phyloP scores from a whole-genome alignment of 106 monocot species.

The Dioscorea zingiberensis region DNA sequence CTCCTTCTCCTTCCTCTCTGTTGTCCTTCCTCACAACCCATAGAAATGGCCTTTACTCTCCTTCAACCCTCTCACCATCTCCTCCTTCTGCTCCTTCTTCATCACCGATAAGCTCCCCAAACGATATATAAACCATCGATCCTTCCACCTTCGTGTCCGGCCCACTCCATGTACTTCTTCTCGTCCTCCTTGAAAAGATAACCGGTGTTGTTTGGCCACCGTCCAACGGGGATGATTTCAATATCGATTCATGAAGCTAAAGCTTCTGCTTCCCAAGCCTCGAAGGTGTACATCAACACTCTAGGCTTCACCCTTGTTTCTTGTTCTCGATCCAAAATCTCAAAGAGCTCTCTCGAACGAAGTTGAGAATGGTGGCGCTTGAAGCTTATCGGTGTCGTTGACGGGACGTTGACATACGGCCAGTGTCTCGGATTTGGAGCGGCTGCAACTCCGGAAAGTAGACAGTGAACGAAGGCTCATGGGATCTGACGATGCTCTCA shows the following conservation, averaged over 20 bases:
- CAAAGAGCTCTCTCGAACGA: slow-evolving; percentile 7
- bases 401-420: slow-evolving; percentile 13
- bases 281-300: slow-evolving; percentile 41
- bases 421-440: slow-evolving; percentile 24
- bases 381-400: not conserved
- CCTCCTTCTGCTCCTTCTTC: slow-evolving; percentile 30
- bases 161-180: slow-evolving; percentile 44
- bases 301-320: not conserved
- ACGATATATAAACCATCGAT: slow-evolving; percentile 45
- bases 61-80: slow-evolving; percentile 24
- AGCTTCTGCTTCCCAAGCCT: slow-evolving; percentile 16
- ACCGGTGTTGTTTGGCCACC: not conserved
- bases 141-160: slow-evolving; percentile 29
- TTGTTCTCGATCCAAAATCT: not conserved
- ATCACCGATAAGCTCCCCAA: slow-evolving; percentile 30
- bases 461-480: slow-evolving; percentile 7
- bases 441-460: slow-evolving; percentile 21
- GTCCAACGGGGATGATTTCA: slow-evolving; percentile 28
- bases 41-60: slow-evolving; percentile 35
- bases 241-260: not conserved
- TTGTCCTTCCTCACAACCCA: slow-evolving; percentile 33
- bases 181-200: slow-evolving; percentile 28
- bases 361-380: not conserved
- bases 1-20: slow-evolving; percentile 6
- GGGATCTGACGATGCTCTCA: slow-evolving; percentile 5